Evolutionary conservation across 2,329 filamentous ascomycete genomes (phyloP).

Genomic region (Xylaria polymorpha): DNA sequence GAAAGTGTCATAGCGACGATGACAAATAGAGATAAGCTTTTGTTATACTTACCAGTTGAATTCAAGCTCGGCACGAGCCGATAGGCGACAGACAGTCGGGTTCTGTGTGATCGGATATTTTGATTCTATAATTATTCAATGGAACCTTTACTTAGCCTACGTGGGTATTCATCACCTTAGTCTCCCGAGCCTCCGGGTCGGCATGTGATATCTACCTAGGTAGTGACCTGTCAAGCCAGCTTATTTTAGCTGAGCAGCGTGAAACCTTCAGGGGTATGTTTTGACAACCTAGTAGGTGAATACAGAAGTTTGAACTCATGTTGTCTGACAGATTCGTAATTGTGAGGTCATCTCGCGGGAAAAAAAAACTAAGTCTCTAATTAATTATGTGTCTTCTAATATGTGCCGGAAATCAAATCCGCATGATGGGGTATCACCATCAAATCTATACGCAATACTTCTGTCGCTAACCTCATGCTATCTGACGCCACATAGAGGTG

Average conservation of each 20-base stretch:
- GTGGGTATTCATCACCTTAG: neutral
- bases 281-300: neutral
- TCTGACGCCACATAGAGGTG: constrained; percentile 17
- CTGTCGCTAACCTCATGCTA: neutral
- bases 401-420: constrained; percentile 11
- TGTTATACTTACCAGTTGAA: constrained; percentile 15
- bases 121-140: neutral
- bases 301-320: neutral
- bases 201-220: neutral
- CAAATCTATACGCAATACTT: constrained; percentile 15
- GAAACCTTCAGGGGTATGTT: neutral
- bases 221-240: neutral
- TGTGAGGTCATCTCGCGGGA: constrained; percentile 22
- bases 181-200: neutral
- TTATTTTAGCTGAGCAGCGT: neutral
- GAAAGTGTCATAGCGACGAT: neutral
- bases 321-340: constrained; percentile 2
- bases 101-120: constrained; percentile 10
- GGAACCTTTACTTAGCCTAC: neutral
- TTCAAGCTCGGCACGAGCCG: constrained; percentile 7
- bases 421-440: constrained; percentile 26
- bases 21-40: constrained; percentile 8
- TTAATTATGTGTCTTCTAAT: constrained; percentile 29
- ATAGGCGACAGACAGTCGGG: neutral
- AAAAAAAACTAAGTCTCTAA: constrained; percentile 12